Evolutionary conservation across 176 grass and related monocot species (phyloP).

Genomic region (Ensete glaucum): DNA sequence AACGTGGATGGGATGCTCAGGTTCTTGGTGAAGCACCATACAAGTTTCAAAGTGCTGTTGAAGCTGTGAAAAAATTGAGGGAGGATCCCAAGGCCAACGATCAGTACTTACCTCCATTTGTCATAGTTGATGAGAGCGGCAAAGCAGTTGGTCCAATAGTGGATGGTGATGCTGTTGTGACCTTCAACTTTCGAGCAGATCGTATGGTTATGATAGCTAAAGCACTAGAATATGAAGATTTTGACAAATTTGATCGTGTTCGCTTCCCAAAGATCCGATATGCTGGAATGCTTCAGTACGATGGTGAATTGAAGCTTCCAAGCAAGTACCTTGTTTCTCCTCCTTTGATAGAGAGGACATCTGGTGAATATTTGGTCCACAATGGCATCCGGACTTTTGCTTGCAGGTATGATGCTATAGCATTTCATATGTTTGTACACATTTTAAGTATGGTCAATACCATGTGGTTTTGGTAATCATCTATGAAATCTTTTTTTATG

Average conservation of each 20-base stretch:
- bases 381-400: slow-evolving; percentile 92
- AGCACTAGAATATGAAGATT: slow-evolving; percentile 83
- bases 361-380: slow-evolving; percentile 96
- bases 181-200: slow-evolving; percentile 91
- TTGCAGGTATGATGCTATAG: slow-evolving; percentile 61
- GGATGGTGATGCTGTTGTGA: slow-evolving; percentile 95
- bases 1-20: slow-evolving; percentile 97
- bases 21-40: slow-evolving; percentile 93
- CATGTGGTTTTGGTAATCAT: background rate
- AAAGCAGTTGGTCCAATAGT: slow-evolving; percentile 79
- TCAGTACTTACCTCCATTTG: slow-evolving; percentile 89
- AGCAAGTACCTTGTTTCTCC: slow-evolving; percentile 72
- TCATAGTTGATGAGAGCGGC: slow-evolving; percentile 81
- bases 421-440: background rate
- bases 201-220: slow-evolving; percentile 95
- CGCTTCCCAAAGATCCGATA: slow-evolving; percentile 79
- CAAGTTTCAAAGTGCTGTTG: slow-evolving; percentile 69
- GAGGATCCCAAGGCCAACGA: slow-evolving; percentile 56
- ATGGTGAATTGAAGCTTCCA: slow-evolving; percentile 86
- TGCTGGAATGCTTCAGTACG: slow-evolving; percentile 96
- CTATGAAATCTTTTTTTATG: background rate
- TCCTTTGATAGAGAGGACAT: slow-evolving; percentile 91
- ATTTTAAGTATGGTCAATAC: no score
- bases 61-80: slow-evolving; percentile 89
- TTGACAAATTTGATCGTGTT: slow-evolving; percentile 89